Conservation (phyloP, 495 filamentous ascomycete genomes). For the Penicillium odoratum region DNA sequence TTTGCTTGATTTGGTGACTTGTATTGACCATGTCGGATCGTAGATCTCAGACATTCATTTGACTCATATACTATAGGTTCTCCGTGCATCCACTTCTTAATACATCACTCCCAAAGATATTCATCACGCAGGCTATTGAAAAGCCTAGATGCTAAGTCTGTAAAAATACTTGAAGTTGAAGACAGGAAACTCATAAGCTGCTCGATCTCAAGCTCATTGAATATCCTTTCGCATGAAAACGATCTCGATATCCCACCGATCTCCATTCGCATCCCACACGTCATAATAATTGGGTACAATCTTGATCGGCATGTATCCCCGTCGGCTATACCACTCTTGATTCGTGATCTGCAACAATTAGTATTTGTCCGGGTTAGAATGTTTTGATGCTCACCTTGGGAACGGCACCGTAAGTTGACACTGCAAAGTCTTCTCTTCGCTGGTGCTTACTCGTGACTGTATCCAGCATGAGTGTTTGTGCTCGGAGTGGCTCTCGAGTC, state of each 20-base stretch:
- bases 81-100: too few relatives aligned
- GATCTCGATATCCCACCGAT: slow-evolving; percentile 16
- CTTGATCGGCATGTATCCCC: slow-evolving; percentile 19
- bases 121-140: too few relatives aligned
- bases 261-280: slow-evolving; percentile 9
- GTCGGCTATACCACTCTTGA: slow-evolving; percentile 20
- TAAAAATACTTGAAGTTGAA: not conserved
- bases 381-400: slow-evolving; percentile 22
- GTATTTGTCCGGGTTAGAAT: not conserved
- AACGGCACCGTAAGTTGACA: slow-evolving; percentile 14
- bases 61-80: too few relatives aligned
- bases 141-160: too few relatives aligned
- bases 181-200: too few relatives aligned
- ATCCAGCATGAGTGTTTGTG: slow-evolving; percentile 25
- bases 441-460: slow-evolving; percentile 22
- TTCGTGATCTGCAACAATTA: slow-evolving; percentile 14
- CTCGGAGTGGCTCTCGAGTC: slow-evolving; percentile 23
- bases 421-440: slow-evolving; percentile 24
- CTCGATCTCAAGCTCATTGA: not conserved
- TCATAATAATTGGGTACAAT: slow-evolving; percentile 20
- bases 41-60: too few relatives aligned
- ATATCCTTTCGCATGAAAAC: slow-evolving; percentile 27
- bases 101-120: too few relatives aligned
- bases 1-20: too few relatives aligned
- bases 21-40: too few relatives aligned